Conservation (phyloP, 176 grass and related monocot species). For the Typha latifolia region DNA sequence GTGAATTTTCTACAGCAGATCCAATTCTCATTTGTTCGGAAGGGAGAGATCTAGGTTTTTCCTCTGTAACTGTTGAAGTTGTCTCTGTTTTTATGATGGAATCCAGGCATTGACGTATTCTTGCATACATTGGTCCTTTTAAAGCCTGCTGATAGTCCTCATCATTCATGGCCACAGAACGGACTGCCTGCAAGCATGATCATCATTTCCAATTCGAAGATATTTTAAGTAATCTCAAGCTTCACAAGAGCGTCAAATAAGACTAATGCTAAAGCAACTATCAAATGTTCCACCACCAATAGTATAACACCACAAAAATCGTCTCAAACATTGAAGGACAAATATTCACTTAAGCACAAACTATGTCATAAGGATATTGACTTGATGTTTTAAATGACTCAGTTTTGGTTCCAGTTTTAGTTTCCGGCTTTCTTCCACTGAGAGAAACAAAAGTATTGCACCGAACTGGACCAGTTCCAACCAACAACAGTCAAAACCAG, state of each 20-base stretch:
- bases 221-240: neutral
- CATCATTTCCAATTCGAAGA: neutral
- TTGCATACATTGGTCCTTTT: constrained; percentile 54
- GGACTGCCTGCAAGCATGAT: constrained; percentile 53
- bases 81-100: constrained; percentile 21
- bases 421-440: too few relatives aligned
- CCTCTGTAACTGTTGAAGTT: neutral
- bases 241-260: neutral
- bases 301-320: neutral
- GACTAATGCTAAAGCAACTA: neutral
- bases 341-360: too few relatives aligned
- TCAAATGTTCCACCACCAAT: neutral
- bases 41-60: neutral
- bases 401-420: too few relatives aligned
- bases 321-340: too few relatives aligned
- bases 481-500: too few relatives aligned
- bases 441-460: too few relatives aligned
- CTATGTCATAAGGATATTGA: too few relatives aligned
- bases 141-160: constrained; percentile 70
- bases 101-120: constrained; percentile 42
- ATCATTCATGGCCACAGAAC: constrained; percentile 58
- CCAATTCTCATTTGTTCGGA: neutral
- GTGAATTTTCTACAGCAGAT: constrained; percentile 14
- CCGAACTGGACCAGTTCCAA: too few relatives aligned
- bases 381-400: too few relatives aligned